Conservation (phyloP, 108 stramenopile species). For the Nitzschia sp. region DNA sequence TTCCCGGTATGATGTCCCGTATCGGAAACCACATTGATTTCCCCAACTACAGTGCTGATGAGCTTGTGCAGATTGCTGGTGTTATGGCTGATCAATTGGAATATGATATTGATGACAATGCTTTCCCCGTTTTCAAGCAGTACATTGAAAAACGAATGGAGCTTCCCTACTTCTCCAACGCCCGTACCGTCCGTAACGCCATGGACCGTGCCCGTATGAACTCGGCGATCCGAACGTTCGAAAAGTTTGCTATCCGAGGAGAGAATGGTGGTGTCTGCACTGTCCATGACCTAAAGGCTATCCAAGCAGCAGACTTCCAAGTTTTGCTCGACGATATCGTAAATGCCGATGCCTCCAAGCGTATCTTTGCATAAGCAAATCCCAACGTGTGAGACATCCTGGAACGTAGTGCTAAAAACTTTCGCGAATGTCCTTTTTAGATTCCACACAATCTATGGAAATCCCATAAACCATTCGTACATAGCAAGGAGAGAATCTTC, state of each 20-base stretch:
- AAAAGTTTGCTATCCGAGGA: slow-evolving; percentile 84
- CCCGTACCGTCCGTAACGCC: slow-evolving; percentile 97
- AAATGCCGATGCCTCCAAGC: slow-evolving; percentile 79
- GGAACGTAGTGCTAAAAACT: no score
- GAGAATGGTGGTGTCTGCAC: slow-evolving; percentile 82
- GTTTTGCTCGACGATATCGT: slow-evolving; percentile 92
- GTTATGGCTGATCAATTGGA: slow-evolving; percentile 93
- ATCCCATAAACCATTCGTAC: no score
- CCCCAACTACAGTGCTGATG: slow-evolving; percentile 96
- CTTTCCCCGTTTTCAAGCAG: slow-evolving; percentile 78
- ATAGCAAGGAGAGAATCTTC: no score
- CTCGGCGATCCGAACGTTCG: slow-evolving; percentile 95
- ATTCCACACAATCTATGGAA: no score
- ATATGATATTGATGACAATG: slow-evolving; percentile 80
- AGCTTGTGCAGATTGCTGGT: slow-evolving; percentile 90
- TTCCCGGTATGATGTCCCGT: slow-evolving; percentile 97
- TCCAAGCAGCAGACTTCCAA: slow-evolving; percentile 91
- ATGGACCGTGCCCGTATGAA: slow-evolving; percentile 98
- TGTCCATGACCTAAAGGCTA: slow-evolving; percentile 83
- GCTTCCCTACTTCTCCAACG: slow-evolving; percentile 98
- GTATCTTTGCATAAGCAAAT: slow-evolving; percentile 85
- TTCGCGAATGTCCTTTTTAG: no score
- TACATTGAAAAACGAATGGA: slow-evolving; percentile 94
- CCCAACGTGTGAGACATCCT: no score
- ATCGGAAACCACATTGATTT: slow-evolving; percentile 99